Percentiles rank a stretch among this genome's conserved stretches.
phyloP scores from a whole-genome alignment of 2,329 filamentous ascomycete species.

The Colletotrichum liaoningense region DNA sequence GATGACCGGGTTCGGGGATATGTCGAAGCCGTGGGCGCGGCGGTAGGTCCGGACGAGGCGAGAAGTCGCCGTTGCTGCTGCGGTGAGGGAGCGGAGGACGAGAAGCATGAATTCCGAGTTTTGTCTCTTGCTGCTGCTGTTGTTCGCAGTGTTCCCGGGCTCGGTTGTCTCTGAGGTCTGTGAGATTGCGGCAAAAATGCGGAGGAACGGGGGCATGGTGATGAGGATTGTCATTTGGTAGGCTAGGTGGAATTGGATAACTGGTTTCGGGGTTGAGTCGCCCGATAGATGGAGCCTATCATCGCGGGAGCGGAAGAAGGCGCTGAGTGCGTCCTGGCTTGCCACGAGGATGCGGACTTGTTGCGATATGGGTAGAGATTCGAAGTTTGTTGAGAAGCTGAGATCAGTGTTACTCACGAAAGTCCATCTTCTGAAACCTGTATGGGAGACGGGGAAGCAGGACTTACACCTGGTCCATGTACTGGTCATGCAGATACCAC shows the following conservation, averaged over 20 bases:
- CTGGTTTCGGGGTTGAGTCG: slow-evolving; percentile 27
- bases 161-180: background rate
- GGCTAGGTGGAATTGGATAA: slow-evolving; percentile 35
- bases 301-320: slow-evolving; percentile 33
- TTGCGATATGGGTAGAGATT: slow-evolving; percentile 34
- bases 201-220: slow-evolving; percentile 35
- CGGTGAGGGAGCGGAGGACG: slow-evolving; percentile 33
- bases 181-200: slow-evolving; percentile 32
- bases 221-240: slow-evolving; percentile 37
- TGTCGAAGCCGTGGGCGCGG: slow-evolving; percentile 27
- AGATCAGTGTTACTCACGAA: background rate
- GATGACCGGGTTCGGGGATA: slow-evolving; percentile 32
- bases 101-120: slow-evolving; percentile 31
- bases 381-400: slow-evolving; percentile 34
- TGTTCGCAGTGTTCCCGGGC: background rate
- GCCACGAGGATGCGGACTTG: slow-evolving; percentile 34
- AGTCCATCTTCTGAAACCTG: too few species aligned
- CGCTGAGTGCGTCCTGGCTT: slow-evolving; percentile 34
- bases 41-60: slow-evolving; percentile 33
- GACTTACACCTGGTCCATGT: slow-evolving; percentile 38
- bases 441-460: background rate
- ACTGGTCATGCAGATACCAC: slow-evolving; percentile 37
- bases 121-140: background rate
- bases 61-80: slow-evolving; percentile 28
- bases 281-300: slow-evolving; percentile 27